Conservation (phyloP, 176 grass and related monocot species). For the Musa beccarii region DNA sequence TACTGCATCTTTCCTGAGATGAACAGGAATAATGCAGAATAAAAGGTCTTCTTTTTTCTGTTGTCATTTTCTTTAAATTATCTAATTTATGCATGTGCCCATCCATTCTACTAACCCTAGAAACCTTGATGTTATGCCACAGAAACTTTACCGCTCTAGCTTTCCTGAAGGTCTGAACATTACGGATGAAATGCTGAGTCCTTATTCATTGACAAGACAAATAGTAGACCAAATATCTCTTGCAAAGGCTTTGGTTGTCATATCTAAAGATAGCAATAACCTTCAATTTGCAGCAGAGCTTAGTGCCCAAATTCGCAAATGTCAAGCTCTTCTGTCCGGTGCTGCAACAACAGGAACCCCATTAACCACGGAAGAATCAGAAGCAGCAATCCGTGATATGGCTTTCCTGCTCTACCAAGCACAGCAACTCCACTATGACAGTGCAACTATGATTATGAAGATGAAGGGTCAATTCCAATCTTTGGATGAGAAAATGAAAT, state of each 20-base stretch:
- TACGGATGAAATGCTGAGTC: constrained; percentile 70
- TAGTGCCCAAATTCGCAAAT: constrained; percentile 38
- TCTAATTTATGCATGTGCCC: background rate
- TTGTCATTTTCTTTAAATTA: too few relatives aligned
- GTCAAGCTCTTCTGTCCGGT: constrained; percentile 49
- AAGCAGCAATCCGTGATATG: constrained; percentile 71
- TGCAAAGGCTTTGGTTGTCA: constrained; percentile 60
- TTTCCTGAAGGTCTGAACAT: constrained; percentile 53
- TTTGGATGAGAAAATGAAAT: constrained; percentile 75
- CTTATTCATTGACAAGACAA: constrained; percentile 65
- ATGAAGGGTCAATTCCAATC: constrained; percentile 82
- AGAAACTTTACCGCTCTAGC: constrained; percentile 54
- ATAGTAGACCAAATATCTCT: constrained; percentile 85
- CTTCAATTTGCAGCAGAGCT: constrained; percentile 78
- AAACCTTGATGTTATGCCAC: constrained; percentile 11
- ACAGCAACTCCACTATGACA: constrained; percentile 73
- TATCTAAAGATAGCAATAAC: constrained; percentile 68
- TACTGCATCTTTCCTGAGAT: background rate
- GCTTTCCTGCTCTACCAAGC: constrained; percentile 67
- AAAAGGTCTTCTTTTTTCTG: background rate
- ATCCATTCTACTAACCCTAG: background rate
- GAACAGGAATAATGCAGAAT: background rate
- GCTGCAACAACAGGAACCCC: constrained; percentile 32
- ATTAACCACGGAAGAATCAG: constrained; percentile 37
- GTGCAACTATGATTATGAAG: constrained; percentile 57